A percentile compares a stretch with the other conserved stretches of the same genome.
These are phyloP conservation scores for Glaciozyma antarctica DNA, from an alignment of 768 basidiomycete species.

Conservation along the genomic window DNA sequence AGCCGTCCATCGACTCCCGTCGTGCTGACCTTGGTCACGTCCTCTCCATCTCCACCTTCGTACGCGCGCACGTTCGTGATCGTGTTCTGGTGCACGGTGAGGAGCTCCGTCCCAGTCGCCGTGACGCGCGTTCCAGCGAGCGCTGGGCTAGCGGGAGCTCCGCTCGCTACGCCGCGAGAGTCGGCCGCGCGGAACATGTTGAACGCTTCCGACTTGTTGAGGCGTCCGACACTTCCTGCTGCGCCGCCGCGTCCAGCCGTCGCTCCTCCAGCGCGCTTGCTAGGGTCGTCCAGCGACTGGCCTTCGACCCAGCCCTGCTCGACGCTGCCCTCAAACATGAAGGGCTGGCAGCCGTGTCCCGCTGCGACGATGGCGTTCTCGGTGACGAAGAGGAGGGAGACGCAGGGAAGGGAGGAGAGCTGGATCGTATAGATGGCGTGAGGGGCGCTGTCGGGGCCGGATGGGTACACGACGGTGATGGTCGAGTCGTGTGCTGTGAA, in stretches of 20 bases:
- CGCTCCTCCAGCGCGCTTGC: conserved; percentile 46
- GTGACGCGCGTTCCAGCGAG: conserved; percentile 34
- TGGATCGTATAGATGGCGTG: conserved; percentile 59
- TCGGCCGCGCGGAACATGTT: conserved; percentile 90
- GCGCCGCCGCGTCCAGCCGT: conserved; percentile 45
- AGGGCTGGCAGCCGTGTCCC: conserved; percentile 94
- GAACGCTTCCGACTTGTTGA: conserved; percentile 80
- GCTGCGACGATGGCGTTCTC: conserved; percentile 79
- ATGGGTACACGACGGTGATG: conserved; percentile 81
- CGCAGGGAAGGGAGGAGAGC: conserved; percentile 65
- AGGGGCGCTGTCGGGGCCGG: conserved; percentile 48
- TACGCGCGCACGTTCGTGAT: conserved; percentile 84
- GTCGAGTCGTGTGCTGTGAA: conserved; percentile 82
- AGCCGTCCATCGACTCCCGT: conserved; percentile 87
- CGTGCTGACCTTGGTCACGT: conserved; percentile 72
- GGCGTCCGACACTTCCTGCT: conserved; percentile 52
- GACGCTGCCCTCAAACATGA: conserved; percentile 67
- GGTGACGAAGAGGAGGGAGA: conserved; percentile 75
- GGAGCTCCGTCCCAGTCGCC: conserved; percentile 54
- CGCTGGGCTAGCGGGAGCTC: background rate
- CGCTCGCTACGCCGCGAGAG: conserved; percentile 50
- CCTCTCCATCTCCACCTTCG: conserved; percentile 48
- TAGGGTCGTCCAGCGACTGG: conserved; percentile 78
- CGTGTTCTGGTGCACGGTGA: conserved; percentile 94
- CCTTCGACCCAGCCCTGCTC: conserved; percentile 63